Evolutionary conservation across 2,329 filamentous ascomycete genomes (phyloP).

Genomic region (Diaporthe eres): DNA sequence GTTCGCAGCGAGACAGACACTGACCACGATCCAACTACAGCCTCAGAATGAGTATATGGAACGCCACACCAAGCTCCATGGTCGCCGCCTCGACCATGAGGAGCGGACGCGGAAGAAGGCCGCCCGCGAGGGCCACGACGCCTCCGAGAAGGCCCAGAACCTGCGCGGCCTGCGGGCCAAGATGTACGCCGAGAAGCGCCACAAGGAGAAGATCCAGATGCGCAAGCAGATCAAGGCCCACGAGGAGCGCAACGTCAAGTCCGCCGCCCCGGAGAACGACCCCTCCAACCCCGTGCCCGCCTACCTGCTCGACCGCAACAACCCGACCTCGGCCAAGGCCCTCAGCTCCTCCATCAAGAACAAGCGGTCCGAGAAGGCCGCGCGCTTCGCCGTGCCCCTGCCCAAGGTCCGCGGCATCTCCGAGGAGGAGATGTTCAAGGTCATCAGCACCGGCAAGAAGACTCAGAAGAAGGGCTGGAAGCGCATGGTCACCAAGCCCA

Average conservation of each 20-base stretch:
- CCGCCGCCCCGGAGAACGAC: slow-evolving; percentile 81
- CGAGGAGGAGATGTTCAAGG: slow-evolving; percentile 95
- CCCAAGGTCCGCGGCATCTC: slow-evolving; percentile 94
- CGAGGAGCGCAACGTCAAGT: slow-evolving; percentile 97
- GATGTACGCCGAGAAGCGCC: slow-evolving; percentile 91
- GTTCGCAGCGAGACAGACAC: slow-evolving; percentile 43
- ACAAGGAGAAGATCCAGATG: slow-evolving; percentile 99
- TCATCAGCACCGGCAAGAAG: slow-evolving; percentile 94
- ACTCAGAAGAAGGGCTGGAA: slow-evolving; percentile 81
- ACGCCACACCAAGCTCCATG: slow-evolving; percentile 76
- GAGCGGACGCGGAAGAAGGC: slow-evolving; percentile 89
- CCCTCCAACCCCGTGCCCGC: slow-evolving; percentile 86
- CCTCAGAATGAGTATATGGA: slow-evolving; percentile 91
- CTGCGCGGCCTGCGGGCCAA: slow-evolving; percentile 93
- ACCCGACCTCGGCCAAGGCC: slow-evolving; percentile 56
- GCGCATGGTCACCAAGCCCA: slow-evolving; percentile 80
- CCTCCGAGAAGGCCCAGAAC: slow-evolving; percentile 92
- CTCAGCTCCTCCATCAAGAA: slow-evolving; percentile 89
- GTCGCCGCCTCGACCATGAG: slow-evolving; percentile 70
- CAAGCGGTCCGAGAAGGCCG: slow-evolving; percentile 93
- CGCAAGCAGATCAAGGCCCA: slow-evolving; percentile 94
- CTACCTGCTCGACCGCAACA: slow-evolving; percentile 90
- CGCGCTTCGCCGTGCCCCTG: slow-evolving; percentile 91
- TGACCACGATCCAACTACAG: slow-evolving; percentile 57
- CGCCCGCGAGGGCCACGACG: slow-evolving; percentile 91